phyloP scores from a whole-genome alignment of 176 grass and related monocot genomes.

The Triticum monococcum region DNA sequence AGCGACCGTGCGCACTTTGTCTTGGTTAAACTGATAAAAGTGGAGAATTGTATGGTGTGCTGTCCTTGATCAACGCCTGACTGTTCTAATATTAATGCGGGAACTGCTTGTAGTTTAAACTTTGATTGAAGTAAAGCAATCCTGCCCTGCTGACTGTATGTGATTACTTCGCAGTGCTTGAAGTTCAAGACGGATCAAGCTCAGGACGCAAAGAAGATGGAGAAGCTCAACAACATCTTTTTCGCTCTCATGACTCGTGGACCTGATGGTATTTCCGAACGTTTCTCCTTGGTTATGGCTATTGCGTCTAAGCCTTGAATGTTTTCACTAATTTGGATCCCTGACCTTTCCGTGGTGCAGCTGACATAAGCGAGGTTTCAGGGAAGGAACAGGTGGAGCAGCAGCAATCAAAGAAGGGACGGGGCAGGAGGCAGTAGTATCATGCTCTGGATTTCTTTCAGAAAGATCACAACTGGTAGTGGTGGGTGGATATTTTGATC shows the following conservation, averaged over 20 bases:
- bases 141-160: neutral
- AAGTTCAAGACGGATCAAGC: constrained; percentile 98
- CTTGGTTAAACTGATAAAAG: neutral
- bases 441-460: no score
- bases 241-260: constrained; percentile 89
- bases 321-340: neutral
- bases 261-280: constrained; percentile 63
- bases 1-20: neutral
- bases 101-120: neutral
- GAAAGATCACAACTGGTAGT: neutral
- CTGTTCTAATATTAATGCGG: neutral
- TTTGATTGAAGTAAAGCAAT: neutral
- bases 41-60: neutral
- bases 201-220: constrained; percentile 98
- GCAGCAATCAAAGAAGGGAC: constrained; percentile 83
- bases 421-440: constrained; percentile 75
- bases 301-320: neutral
- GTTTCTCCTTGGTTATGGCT: neutral
- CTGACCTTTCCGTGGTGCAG: constrained; percentile 32
- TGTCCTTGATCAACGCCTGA: neutral
- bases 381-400: constrained; percentile 90
- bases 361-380: constrained; percentile 83
- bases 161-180: constrained; percentile 58
- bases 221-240: constrained; percentile 93
- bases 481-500: constrained; percentile 19